phyloP scores from a whole-genome alignment of 2,329 filamentous ascomycete species.

The Zymoseptoria passerinii region DNA sequence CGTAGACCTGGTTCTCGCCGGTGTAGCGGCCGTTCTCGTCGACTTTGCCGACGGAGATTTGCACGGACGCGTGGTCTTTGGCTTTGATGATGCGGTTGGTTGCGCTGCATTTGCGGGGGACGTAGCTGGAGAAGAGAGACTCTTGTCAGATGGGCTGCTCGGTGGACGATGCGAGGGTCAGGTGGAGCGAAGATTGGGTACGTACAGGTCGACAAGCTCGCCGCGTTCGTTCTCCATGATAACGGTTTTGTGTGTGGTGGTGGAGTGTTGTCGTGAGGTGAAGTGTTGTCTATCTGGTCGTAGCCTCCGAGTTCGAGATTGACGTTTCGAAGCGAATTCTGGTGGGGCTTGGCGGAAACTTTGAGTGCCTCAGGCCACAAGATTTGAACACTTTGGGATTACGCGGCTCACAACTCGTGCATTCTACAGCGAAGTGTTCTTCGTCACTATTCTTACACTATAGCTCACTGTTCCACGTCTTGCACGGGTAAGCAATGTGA shows the following conservation, averaged over 20 bases:
- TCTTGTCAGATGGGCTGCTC: slow-evolving; percentile 23
- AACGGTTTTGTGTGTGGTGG: slow-evolving; percentile 11
- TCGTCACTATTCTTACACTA: too few species aligned
- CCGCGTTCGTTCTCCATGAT: slow-evolving; percentile 99
- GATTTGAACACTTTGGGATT: background rate
- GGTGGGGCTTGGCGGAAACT: background rate
- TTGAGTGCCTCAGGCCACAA: background rate
- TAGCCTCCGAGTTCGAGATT: background rate
- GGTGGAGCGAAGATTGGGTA: slow-evolving; percentile 19
- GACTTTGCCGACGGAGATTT: slow-evolving; percentile 95
- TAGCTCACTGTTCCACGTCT: too few species aligned
- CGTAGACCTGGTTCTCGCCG: slow-evolving; percentile 95
- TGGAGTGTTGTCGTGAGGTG: slow-evolving; percentile 1
- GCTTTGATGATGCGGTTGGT: slow-evolving; percentile 99
- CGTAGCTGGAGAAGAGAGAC: slow-evolving; percentile 56
- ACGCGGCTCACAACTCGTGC: too few species aligned
- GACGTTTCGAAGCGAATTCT: background rate
- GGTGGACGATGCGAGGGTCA: slow-evolving; percentile 2
- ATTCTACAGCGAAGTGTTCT: too few species aligned
- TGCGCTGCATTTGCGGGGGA: slow-evolving; percentile 97
- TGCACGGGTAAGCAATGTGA: too few species aligned
- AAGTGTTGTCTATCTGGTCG: background rate
- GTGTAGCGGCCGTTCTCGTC: slow-evolving; percentile 97
- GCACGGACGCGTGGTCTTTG: slow-evolving; percentile 98
- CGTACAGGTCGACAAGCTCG: slow-evolving; percentile 98